Conservation (phyloP, 1,139 yeast genomes). For the Yamadazyma triangularis region DNA sequence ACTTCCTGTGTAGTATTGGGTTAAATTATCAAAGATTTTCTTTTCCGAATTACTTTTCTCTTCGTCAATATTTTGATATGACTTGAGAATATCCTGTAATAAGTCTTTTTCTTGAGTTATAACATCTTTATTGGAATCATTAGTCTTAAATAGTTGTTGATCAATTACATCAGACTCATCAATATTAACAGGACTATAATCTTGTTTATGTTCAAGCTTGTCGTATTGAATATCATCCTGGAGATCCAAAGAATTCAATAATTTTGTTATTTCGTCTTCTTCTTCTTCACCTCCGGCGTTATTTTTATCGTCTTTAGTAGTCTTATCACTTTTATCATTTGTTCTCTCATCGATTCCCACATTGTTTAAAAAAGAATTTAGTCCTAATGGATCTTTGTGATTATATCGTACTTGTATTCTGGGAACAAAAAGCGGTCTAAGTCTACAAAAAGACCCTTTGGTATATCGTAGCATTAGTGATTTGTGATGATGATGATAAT, state of each 20-base stretch:
- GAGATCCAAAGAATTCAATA: slow-evolving; percentile 8
- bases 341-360: slow-evolving; percentile 1
- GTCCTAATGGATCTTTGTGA: slow-evolving; percentile 7
- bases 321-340: slow-evolving; percentile 1
- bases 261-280: slow-evolving; percentile 3
- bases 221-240: slow-evolving; percentile 1
- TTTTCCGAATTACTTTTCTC: slow-evolving; percentile 1
- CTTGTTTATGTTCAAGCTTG: slow-evolving; percentile 1
- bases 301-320: slow-evolving; percentile 1
- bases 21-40: not conserved
- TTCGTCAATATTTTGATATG: slow-evolving; percentile 11
- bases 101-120: slow-evolving; percentile 10
- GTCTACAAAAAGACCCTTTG: too few species aligned
- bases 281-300: slow-evolving; percentile 1
- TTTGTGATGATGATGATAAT: too few species aligned
- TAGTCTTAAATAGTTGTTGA: slow-evolving; percentile 1
- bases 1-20: not conserved
- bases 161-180: slow-evolving; percentile 13
- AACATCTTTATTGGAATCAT: slow-evolving; percentile 5
- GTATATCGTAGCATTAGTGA: too few species aligned
- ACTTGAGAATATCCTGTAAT: slow-evolving; percentile 21
- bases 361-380: slow-evolving; percentile 4
- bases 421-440: too few species aligned
- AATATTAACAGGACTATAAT: slow-evolving; percentile 10
- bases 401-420: slow-evolving; percentile 1